These are phyloP conservation scores for Nothophoma quercina DNA, from an alignment of 2,329 filamentous ascomycete genomes.

Conservation along the genomic window DNA sequence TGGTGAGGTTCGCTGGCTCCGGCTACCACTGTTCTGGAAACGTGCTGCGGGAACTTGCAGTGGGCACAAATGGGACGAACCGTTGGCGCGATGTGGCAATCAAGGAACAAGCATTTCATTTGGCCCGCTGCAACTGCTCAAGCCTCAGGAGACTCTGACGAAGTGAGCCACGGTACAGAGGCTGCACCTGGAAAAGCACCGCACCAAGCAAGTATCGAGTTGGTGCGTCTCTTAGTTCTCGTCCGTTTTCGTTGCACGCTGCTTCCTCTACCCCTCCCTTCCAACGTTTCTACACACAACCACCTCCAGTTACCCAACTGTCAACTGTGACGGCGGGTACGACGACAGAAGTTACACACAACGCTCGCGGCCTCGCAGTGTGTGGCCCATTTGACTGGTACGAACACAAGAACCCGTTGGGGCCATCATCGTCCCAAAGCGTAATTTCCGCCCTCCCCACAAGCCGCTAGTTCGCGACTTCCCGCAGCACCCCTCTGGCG, in stretches of 20 bases:
- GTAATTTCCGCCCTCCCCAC: constrained; percentile 13
- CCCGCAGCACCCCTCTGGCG: constrained; percentile 13
- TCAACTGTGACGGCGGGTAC: constrained; percentile 17
- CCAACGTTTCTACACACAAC: constrained; percentile 1
- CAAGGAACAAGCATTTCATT: background rate
- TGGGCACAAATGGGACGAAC: constrained; percentile 18
- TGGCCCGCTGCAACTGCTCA: background rate
- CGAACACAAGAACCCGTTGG: constrained; percentile 11
- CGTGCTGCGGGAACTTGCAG: constrained; percentile 7
- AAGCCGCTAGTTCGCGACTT: constrained; percentile 16
- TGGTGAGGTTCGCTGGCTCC: constrained; percentile 10
- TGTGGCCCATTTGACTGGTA: constrained; percentile 15
- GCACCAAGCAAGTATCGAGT: background rate
- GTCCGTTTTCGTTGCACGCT: constrained; percentile 18
- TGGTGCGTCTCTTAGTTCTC: constrained; percentile 9
- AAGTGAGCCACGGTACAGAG: constrained; percentile 12
- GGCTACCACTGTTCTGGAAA: constrained; percentile 15
- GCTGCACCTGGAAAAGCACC: constrained; percentile 10
- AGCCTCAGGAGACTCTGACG: background rate
- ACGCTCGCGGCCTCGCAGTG: constrained; percentile 16
- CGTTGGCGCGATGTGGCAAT: constrained; percentile 6
- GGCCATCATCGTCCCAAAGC: constrained; percentile 10
- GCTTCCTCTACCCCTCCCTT: constrained; percentile 3
- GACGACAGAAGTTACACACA: constrained; percentile 14
- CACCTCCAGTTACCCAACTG: constrained; percentile 9